Base-by-base conservation (phyloP, 805 yeast species). In the Candida silvicultrix region DNA sequence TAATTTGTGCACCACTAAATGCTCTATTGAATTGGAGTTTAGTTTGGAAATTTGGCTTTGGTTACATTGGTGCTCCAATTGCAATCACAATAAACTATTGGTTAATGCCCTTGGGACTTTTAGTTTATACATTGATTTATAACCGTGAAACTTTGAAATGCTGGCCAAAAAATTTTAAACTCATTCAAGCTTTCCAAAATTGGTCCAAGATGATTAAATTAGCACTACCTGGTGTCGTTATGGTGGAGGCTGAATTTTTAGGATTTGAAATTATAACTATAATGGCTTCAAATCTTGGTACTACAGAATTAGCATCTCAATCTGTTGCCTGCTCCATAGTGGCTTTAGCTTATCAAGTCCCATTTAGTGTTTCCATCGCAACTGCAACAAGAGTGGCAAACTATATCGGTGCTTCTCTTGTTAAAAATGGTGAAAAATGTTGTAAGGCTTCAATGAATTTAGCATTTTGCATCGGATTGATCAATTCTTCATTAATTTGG, bases 1-100 rank as follows among this genome's bases (percentile, higher is more conserved):
- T 77, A 19, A 56, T 86, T 4, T 78, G 86, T 47, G 83, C 89
- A 0, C 97, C 97, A 2, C 49, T 84, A 29, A 86, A 85, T 58
- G 71, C 80, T 14, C 35, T 83, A 4, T 60, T 84, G 51, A 85
- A 86, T 57, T 89, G 85, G 67, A 54, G 78, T 4, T 67, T 89
- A 40, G 95, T 89, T 7, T 88, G 94, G 88, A 75, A 81, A 7
- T 69, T 78, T 44, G 95, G 95, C 1, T 53, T 89, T 15, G 96
- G 96, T 0, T 88, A 70, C 59, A 65, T 77, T 35, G 96, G 96
- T 1, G 92, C 96, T 0, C 92, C 96, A 2, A 67, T 83, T 5
- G 89, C 95, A 3, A 83, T 81, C 22, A 78, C 78, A 7, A 68
- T 84, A 21, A 81, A 85, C 39, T 85, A 83, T 58, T 86, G 94